Evolutionary conservation across 352 stramenopile species (phyloP).

Genomic region (Globisporangium emineosum): DNA sequence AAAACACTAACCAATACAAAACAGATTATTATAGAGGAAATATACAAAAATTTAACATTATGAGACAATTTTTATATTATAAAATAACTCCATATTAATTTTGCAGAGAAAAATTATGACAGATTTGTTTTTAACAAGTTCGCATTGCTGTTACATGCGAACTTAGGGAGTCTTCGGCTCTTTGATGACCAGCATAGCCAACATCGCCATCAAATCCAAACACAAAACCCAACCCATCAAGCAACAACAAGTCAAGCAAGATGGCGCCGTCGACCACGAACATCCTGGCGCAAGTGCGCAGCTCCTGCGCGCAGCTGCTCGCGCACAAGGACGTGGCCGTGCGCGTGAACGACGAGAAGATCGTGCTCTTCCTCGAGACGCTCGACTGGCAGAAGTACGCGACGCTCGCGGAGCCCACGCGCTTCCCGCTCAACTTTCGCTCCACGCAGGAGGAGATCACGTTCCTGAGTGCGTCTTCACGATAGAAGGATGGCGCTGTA

Average conservation of each 20-base stretch:
- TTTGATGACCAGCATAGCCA: neutral
- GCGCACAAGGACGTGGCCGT: conserved; percentile 42
- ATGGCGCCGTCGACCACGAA: conserved; percentile 27
- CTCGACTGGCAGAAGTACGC: conserved; percentile 54
- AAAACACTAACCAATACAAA: no score
- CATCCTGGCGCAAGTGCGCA: conserved; percentile 43
- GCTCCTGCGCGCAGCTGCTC: conserved; percentile 50
- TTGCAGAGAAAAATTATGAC: no score
- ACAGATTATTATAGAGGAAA: no score
- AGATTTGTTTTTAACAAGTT: neutral
- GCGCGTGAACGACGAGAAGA: conserved; percentile 44
- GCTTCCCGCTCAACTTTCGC: conserved; percentile 76
- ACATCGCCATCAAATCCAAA: conserved; percentile 6
- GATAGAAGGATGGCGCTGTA: neutral
- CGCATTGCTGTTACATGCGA: neutral
- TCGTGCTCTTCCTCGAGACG: conserved; percentile 42
- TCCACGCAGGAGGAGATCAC: conserved; percentile 73
- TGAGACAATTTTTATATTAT: no score
- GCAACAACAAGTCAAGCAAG: neutral
- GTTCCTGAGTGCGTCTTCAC: conserved; percentile 55
- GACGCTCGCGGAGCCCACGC: conserved; percentile 39
- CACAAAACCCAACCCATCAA: neutral
- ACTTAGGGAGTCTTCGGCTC: neutral
- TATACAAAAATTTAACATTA: no score
- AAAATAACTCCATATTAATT: no score